Percentiles rank a stretch among this genome's conserved stretches.
phyloP scores from a whole-genome alignment of 371 early-diverging fungal species.

The Batrachochytrium dendrobatidis region DNA sequence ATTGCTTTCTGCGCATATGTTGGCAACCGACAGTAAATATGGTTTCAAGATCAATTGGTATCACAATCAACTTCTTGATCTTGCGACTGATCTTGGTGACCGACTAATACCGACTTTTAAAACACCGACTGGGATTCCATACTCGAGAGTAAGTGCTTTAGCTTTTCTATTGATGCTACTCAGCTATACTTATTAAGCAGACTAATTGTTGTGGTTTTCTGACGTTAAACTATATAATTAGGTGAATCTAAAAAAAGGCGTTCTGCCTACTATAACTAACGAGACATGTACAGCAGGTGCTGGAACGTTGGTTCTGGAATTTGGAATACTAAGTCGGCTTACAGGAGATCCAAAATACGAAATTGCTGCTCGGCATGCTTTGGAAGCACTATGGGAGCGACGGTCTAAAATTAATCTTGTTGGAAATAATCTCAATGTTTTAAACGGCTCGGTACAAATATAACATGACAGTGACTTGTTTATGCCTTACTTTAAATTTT shows the following conservation, averaged over 20 bases:
- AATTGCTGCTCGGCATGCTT: slow-evolving; percentile 23
- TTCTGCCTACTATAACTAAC: slow-evolving; percentile 55
- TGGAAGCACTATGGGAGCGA: slow-evolving; percentile 57
- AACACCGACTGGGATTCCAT: slow-evolving; percentile 80
- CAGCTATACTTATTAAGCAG: background rate
- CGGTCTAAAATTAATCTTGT: slow-evolving; percentile 67
- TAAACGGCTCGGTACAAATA: slow-evolving; percentile 43
- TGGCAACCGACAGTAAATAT: slow-evolving; percentile 60
- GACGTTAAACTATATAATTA: slow-evolving; percentile 11
- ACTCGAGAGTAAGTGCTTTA: slow-evolving; percentile 57
- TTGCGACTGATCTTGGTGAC: slow-evolving; percentile 78
- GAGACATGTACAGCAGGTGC: slow-evolving; percentile 91
- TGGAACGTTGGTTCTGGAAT: slow-evolving; percentile 89
- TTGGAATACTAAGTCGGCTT: slow-evolving; percentile 83
- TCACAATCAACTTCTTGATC: slow-evolving; percentile 60
- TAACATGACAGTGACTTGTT: slow-evolving; percentile 3
- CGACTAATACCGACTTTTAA: slow-evolving; percentile 87
- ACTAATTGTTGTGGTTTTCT: background rate
- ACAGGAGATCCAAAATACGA: slow-evolving; percentile 73
- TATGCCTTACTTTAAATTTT: too few relatives aligned
- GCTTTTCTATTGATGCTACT: background rate
- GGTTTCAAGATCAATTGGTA: slow-evolving; percentile 55
- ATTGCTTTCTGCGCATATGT: slow-evolving; percentile 74
- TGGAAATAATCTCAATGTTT: slow-evolving; percentile 77
- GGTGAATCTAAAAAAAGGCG: slow-evolving; percentile 73